Conservation (phyloP, 495 filamentous ascomycete genomes). For the Daldinia caldariorum region DNA sequence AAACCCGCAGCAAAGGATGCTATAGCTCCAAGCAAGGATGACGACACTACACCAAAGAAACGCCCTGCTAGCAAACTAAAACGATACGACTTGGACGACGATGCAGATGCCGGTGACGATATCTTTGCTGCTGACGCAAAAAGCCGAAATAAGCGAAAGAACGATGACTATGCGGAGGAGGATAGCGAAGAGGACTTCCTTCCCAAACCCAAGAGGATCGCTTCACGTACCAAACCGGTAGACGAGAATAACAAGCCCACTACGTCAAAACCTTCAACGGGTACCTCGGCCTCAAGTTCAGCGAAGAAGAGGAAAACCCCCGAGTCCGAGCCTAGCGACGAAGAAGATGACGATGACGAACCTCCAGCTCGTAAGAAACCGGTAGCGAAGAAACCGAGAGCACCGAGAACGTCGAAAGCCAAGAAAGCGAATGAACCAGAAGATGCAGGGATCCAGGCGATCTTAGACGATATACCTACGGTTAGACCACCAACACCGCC, state of each 20-base stretch:
- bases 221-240: slow-evolving; percentile 53
- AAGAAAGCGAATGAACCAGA: slow-evolving; percentile 70
- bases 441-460: slow-evolving; percentile 74
- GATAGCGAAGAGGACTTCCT: slow-evolving; percentile 67
- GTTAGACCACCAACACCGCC: slow-evolving; percentile 86
- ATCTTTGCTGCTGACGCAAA: slow-evolving; percentile 75
- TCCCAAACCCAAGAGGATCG: slow-evolving; percentile 59
- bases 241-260: slow-evolving; percentile 52
- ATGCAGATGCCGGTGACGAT: slow-evolving; percentile 70
- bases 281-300: slow-evolving; percentile 51
- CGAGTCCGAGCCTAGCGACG: slow-evolving; percentile 54
- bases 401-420: slow-evolving; percentile 62
- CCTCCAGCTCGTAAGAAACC: slow-evolving; percentile 63
- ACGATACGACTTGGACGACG: slow-evolving; percentile 49
- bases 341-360: slow-evolving; percentile 58
- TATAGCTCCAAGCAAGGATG: slow-evolving; percentile 38
- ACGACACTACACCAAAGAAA: slow-evolving; percentile 45
- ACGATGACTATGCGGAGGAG: slow-evolving; percentile 73
- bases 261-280: slow-evolving; percentile 51
- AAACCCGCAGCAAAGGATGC: slow-evolving; percentile 39
- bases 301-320: slow-evolving; percentile 60
- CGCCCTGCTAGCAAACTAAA: slow-evolving; percentile 46
- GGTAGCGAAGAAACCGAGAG: slow-evolving; percentile 68
- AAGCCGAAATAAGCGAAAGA: slow-evolving; percentile 65
- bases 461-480: slow-evolving; percentile 86